Conservation (phyloP, 169 alveolate genomes). For the Besnoitia besnoiti region DNA sequence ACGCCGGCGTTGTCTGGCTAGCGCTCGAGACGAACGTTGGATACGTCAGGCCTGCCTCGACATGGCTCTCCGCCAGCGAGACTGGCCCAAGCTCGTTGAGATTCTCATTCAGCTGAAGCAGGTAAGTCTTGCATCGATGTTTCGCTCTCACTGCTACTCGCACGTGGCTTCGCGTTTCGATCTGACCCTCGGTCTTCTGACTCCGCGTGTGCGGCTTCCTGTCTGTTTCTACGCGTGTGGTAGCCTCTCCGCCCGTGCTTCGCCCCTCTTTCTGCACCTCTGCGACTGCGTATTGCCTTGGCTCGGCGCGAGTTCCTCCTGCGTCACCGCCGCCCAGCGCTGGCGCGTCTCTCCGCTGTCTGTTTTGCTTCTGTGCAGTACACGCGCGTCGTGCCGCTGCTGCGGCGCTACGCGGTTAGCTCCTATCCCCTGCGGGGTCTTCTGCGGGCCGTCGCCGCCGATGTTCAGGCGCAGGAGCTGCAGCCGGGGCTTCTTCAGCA, state of each 20-base stretch:
- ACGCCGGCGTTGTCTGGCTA: background rate
- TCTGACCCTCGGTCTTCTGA: background rate
- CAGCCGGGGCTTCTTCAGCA: conserved; percentile 48
- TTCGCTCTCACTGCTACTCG: background rate
- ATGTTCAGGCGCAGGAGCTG: conserved; percentile 52
- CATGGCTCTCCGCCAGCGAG: conserved; percentile 44
- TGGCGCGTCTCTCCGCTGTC: background rate
- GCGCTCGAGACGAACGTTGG: conserved; percentile 41
- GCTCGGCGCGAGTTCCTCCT: background rate
- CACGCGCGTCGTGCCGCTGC: conserved; percentile 32
- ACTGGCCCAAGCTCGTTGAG: conserved; percentile 52
- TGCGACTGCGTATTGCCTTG: background rate
- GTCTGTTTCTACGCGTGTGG: background rate
- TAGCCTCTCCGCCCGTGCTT: background rate
- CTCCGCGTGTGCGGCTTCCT: conserved; percentile 3
- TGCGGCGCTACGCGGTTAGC: conserved; percentile 44
- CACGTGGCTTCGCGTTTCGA: background rate
- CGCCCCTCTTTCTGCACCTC: background rate
- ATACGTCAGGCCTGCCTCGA: conserved; percentile 57
- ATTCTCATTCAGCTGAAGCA: conserved; percentile 52
- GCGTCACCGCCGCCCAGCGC: background rate
- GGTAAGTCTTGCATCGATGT: conserved; percentile 1
- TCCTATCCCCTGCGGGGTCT: conserved; percentile 12
- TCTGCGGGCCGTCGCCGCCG: conserved; percentile 25
- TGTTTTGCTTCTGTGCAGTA: conserved; percentile 10